Base-by-base conservation (phyloP, 768 basidiomycete species). In the Collybia nuda region DNA sequence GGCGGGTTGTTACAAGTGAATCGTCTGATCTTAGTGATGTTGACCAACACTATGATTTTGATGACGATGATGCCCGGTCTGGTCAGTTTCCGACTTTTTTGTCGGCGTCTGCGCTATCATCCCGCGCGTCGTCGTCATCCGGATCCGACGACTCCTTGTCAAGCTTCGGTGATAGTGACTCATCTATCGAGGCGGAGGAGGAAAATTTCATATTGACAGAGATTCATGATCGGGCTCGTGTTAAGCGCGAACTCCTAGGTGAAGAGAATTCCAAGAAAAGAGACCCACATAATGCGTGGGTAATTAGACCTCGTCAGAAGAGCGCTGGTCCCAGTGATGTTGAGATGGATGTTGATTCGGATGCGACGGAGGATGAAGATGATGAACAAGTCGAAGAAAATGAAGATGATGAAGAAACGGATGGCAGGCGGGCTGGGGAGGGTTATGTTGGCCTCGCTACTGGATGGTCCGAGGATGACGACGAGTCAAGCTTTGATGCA, bases 401-500 rank as follows among this genome's bases (percentile, higher is more conserved):
- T 1, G 72, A 69, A 32, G 76, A 69, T 2, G 68, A 76, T 2
- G 72, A 72, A 38, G 80, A 80, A 56, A 67, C 73, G 49, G 80
- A 77, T 71, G 76, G 69, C 56, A 56, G 63, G 51, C 59, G 56
- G 55, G 54, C 65, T 62, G 59, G 62, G 24, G 60, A 55, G 35
- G 68, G 71, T 42, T 88, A 84, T 59, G 77, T 79, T 36, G 87
- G 86, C 42, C 75, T 88, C 41, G 84, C 79, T 42, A 85, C 85
- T 1, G 84, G 86, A 38, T 93, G 88, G 89, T 86, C 85, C 36
- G 86, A 62, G 12, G 61, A 87, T 17, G 86, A 85, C 50, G 88
- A 85, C 55, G 89, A 90, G 63, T 85, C 83, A 2, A 81, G 78
- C 52, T 88, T 90, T 58, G 90, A 93, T 57, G 90, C 90, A 8